Percentiles rank a stretch among this genome's conserved stretches.
Evolutionary conservation across 176 grass and related monocot species (phyloP).

Genomic region (Raddia distichophylla): DNA sequence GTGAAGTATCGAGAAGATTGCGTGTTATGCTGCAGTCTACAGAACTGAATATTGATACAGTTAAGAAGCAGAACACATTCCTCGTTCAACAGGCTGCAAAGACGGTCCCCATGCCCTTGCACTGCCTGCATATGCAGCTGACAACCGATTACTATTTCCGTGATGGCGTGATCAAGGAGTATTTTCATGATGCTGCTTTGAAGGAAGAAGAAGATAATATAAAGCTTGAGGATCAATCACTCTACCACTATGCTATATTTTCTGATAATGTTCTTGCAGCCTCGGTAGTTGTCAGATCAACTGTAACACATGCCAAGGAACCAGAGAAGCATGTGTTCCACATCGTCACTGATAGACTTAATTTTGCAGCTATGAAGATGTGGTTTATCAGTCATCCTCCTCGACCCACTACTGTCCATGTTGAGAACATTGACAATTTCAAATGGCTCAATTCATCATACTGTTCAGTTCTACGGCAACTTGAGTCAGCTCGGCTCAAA

Average conservation of each 20-base stretch:
- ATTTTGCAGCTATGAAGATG: slow-evolving; percentile 98
- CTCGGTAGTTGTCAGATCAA: slow-evolving; percentile 88
- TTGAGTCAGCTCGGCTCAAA: slow-evolving; percentile 87
- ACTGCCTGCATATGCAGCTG: slow-evolving; percentile 89
- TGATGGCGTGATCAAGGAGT: slow-evolving; percentile 43
- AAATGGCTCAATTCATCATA: slow-evolving; percentile 97
- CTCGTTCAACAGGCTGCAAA: slow-evolving; percentile 97
- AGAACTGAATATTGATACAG: slow-evolving; percentile 71
- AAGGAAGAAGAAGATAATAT: slow-evolving; percentile 55
- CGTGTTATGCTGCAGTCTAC: slow-evolving; percentile 77
- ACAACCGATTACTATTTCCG: slow-evolving; percentile 75
- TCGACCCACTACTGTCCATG: slow-evolving; percentile 59
- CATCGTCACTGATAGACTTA: slow-evolving; percentile 87
- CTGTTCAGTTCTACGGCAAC: slow-evolving; percentile 91
- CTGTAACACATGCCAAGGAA: slow-evolving; percentile 70
- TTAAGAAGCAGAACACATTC: slow-evolving; percentile 92
- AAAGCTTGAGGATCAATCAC: slow-evolving; percentile 78
- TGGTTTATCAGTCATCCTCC: slow-evolving; percentile 80
- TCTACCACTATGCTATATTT: slow-evolving; percentile 98
- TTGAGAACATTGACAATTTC: slow-evolving; percentile 94
- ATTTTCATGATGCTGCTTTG: slow-evolving; percentile 46
- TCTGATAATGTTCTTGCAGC: slow-evolving; percentile 94
- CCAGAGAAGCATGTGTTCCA: slow-evolving; percentile 96
- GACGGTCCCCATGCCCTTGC: slow-evolving; percentile 82
- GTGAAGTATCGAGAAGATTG: slow-evolving; percentile 70